These are phyloP conservation scores for Zasmidium citrigriseum DNA, from an alignment of 2,329 filamentous ascomycete genomes.

Conservation along the genomic window DNA sequence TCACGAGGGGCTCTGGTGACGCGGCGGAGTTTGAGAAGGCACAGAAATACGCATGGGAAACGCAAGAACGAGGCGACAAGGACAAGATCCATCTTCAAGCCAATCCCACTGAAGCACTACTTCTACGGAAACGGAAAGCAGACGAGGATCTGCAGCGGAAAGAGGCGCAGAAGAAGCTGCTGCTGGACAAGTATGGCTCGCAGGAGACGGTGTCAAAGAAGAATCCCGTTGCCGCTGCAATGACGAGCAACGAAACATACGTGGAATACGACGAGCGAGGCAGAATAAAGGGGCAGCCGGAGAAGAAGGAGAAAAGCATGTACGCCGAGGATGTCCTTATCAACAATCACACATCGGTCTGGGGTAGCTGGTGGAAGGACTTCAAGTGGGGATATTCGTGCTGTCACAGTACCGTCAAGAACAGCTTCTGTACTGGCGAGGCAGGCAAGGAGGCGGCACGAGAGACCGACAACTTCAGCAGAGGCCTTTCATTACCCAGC, in stretches of 20 bases:
- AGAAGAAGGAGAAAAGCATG: slow-evolving; percentile 78
- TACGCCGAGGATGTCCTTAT: slow-evolving; percentile 84
- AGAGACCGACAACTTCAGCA: slow-evolving; percentile 65
- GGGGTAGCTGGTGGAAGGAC: slow-evolving; percentile 96
- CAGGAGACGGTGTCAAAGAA: slow-evolving; percentile 63
- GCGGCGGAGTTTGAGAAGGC: slow-evolving; percentile 90
- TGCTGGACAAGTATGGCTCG: slow-evolving; percentile 81
- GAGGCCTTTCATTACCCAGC: slow-evolving; percentile 45
- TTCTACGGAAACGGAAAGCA: slow-evolving; percentile 75
- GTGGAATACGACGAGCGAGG: slow-evolving; percentile 94
- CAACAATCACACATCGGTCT: slow-evolving; percentile 91
- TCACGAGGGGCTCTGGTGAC: slow-evolving; percentile 84
- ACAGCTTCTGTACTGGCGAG: slow-evolving; percentile 95
- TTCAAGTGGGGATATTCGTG: slow-evolving; percentile 97
- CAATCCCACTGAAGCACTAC: slow-evolving; percentile 91
- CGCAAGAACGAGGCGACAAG: slow-evolving; percentile 77
- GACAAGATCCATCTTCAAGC: slow-evolving; percentile 88
- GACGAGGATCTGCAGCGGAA: slow-evolving; percentile 72
- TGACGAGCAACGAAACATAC: slow-evolving; percentile 81
- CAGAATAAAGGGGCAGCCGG: slow-evolving; percentile 82
- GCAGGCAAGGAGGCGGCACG: slow-evolving; percentile 81
- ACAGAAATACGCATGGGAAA: slow-evolving; percentile 91
- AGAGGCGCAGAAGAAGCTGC: slow-evolving; percentile 65
- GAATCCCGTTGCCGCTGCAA: slow-evolving; percentile 60
- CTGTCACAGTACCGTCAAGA: slow-evolving; percentile 90